Evolutionary conservation across 1,284 basidiomycete species (phyloP), one percentile per base, ranked within the genome.

Genomic region (Phaffia rhodozyma): DNA sequence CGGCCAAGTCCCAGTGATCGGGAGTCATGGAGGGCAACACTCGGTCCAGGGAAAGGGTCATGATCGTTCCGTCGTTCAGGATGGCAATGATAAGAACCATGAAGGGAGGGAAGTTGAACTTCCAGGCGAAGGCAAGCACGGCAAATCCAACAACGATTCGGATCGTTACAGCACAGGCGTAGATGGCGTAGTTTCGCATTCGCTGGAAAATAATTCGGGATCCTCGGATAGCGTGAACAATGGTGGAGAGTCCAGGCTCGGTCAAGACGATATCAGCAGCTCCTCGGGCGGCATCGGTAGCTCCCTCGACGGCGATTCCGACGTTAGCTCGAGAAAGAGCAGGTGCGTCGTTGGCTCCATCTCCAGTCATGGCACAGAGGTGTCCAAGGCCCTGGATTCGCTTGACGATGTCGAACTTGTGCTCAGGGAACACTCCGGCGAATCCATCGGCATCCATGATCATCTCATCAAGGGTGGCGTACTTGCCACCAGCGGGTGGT

Each of bases 81-180:
- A 97, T 82, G 67, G 93, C 92, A 70, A 97, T 94, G 78, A 97
- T 89, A 76, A 97, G 87, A 69, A 97, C 86, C 93, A 97, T 97
- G 85, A 97, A 97, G 21, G 93, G 91, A 72, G 93, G 93, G 89
- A 97, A 97, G 78, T 94, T 88, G 77, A 92, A 91, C 81, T 87
- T 85, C 86, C 92, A 97, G 66, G 86, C 87, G 75, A 97, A 97
- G 60, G 90, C 88, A 74, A 97, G 83, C 78, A 97, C 85, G 70
- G 92, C 85, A 79, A 97, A 97, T 78, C 90, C 93, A 70, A 96
- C 88, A 70, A 97, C 92, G 76, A 97, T 93, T 88, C 93, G 92
- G 78, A 96, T 96, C 68, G 91, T 94, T 72, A 96, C 90, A 66
- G 90, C 86, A 66, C 73, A 73, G 59, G 73, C 72, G n/a, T 74